Evolutionary conservation across 441 rosid species (phyloP).

Genomic region (Syzygium syzygioides): DNA sequence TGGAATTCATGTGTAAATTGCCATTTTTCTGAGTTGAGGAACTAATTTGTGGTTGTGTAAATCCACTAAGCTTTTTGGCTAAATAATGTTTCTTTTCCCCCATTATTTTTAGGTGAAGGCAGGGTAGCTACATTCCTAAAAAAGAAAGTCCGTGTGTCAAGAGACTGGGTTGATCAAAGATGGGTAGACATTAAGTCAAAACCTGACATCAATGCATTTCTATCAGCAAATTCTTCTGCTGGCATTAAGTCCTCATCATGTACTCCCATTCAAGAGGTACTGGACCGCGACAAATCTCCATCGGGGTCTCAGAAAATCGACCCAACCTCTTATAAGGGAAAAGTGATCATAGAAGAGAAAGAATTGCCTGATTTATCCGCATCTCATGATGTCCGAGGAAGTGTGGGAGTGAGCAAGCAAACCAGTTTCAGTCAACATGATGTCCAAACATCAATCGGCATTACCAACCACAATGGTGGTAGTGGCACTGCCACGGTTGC

Average conservation of each 20-base stretch:
- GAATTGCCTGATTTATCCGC: neutral
- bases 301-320: neutral
- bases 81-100: neutral
- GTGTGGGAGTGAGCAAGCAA: neutral
- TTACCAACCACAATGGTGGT: neutral
- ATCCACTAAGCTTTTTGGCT: neutral
- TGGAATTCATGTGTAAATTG: neutral
- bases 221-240: constrained; percentile 8
- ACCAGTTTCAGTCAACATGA: neutral
- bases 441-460: neutral
- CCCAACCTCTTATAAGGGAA: neutral
- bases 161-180: constrained; percentile 30
- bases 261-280: neutral
- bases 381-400: neutral
- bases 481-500: neutral
- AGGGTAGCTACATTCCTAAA: constrained; percentile 11
- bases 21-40: neutral
- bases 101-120: constrained; percentile 24
- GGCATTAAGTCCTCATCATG: neutral
- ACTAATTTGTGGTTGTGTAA: neutral
- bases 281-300: neutral
- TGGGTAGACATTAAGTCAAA: constrained; percentile 27
- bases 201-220: constrained; percentile 14
- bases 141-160: constrained; percentile 24
- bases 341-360: constrained; percentile 1